Evolutionary conservation across 208 protist genomes (phyloP), one percentile per base, ranked within the genome.

Genomic region (Acanthamoeba lenticulata): DNA sequence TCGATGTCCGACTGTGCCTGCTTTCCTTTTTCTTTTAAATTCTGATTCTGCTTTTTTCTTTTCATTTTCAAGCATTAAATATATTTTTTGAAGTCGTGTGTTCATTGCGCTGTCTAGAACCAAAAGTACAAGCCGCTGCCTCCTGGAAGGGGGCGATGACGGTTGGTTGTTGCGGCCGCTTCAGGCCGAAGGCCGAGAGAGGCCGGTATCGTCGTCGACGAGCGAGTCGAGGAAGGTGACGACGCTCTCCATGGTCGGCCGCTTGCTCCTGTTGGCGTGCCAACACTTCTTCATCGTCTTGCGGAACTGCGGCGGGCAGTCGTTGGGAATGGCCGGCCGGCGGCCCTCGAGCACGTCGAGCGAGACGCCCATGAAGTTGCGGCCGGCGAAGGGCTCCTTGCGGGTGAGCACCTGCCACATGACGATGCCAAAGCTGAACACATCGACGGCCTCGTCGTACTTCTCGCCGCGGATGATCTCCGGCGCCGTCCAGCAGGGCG

Each of bases 291-390:
- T 81, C 38, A 81, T 81, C 13, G 44, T 24, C 72, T 81, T 81
- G 72, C 38, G 38, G 42, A 81, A 47, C 13, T 42, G 21, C 21
- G 3, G 2, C 34, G 72, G 72, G 42, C 38, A 49, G 21, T 81
- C 42, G 72, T 42, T 42, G 38, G 72, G 72, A 0, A 81, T 45
- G 21, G 9, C 0, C 27, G 72, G 72, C 24, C 72, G 72, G 2
- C 34, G 38, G 72, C 72, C 72, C 42, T 81, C 72, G 38, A 81
- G 42, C 72, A 81, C 72, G 34, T 81, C 42, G 36, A 81, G 72
- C 72, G 72, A 49, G 5, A 81, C 72, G 72, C 72, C 72, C 72
- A 81, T 81, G 72, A 81, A 81, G 72, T 81, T 81, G 38, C 34
- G 34, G 36, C 42, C 72, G 34, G 38, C 72, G 36, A 45, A 81